Conservation (phyloP, 1,284 basidiomycete genomes). For the Malassezia obtusa region DNA sequence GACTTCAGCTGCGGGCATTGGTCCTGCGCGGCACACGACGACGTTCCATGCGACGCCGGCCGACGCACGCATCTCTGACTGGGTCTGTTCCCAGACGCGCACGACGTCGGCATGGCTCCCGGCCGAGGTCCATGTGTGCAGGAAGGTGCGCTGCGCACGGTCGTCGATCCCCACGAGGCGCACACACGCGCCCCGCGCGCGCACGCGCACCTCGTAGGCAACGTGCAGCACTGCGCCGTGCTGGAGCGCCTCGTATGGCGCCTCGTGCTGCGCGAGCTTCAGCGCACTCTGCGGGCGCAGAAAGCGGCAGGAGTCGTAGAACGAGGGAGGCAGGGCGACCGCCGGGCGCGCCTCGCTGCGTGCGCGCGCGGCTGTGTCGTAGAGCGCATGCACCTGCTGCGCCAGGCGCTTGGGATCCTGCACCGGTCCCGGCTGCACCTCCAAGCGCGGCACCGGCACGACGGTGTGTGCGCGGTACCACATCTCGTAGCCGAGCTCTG, state of each 20-base stretch:
- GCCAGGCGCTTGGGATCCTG: not conserved
- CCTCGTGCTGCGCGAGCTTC: not conserved
- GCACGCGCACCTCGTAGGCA: slow-evolving; percentile 5
- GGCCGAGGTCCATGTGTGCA: not conserved
- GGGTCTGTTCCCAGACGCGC: slow-evolving; percentile 2
- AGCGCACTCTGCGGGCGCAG: not conserved
- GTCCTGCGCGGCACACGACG: slow-evolving; percentile 4
- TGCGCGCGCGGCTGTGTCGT: not conserved
- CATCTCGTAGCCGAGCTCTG: not conserved
- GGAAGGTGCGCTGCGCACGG: not conserved
- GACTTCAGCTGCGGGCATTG: not conserved
- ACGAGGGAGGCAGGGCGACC: not conserved
- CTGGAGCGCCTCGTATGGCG: not conserved
- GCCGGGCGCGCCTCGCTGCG: not conserved
- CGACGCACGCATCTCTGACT: not conserved
- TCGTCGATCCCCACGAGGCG: slow-evolving; percentile 9
- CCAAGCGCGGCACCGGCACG: not conserved
- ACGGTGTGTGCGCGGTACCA: not conserved
- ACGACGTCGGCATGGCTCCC: not conserved
- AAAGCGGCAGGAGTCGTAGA: not conserved
- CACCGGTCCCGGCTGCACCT: not conserved
- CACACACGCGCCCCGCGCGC: not conserved
- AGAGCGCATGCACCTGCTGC: not conserved
- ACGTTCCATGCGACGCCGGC: slow-evolving; percentile 7
- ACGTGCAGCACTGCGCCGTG: slow-evolving; percentile 12